Conservation (phyloP, 2,329 filamentous ascomycete genomes). For the Byssoonygena ceratinophila region DNA sequence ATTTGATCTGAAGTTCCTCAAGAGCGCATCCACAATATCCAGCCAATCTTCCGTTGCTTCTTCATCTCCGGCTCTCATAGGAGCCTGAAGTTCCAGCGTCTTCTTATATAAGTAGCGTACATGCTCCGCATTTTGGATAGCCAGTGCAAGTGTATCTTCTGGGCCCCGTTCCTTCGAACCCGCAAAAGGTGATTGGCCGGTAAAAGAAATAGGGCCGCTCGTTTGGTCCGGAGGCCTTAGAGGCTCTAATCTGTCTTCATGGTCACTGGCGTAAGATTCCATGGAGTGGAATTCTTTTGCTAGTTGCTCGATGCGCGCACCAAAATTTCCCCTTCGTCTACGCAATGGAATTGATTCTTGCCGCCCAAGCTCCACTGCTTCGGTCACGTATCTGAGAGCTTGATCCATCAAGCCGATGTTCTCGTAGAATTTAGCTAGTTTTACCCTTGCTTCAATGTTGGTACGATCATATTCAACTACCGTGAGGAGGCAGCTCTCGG, state of each 20-base stretch:
- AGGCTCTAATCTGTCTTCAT: slow-evolving; percentile 19
- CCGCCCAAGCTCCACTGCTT: slow-evolving; percentile 57
- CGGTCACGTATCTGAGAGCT: slow-evolving; percentile 64
- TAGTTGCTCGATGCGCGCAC: slow-evolving; percentile 32
- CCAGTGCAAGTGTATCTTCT: slow-evolving; percentile 1
- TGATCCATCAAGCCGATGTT: slow-evolving; percentile 60
- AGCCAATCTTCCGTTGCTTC: slow-evolving; percentile 47
- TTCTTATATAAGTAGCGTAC: slow-evolving; percentile 38
- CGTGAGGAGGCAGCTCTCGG: slow-evolving; percentile 65
- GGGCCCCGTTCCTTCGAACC: neutral
- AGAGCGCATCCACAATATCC: slow-evolving; percentile 47
- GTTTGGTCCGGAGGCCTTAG: slow-evolving; percentile 19
- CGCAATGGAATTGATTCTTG: slow-evolving; percentile 27
- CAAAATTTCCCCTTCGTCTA: slow-evolving; percentile 20
- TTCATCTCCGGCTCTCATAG: slow-evolving; percentile 41
- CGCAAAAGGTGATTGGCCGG: neutral
- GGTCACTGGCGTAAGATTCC: slow-evolving; percentile 17
- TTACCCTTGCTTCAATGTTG: slow-evolving; percentile 64
- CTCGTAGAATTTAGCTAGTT: slow-evolving; percentile 78
- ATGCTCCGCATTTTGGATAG: slow-evolving; percentile 17
- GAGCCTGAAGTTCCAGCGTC: slow-evolving; percentile 39
- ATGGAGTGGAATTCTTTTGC: slow-evolving; percentile 29
- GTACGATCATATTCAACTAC: slow-evolving; percentile 61
- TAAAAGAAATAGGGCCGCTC: slow-evolving; percentile 13
- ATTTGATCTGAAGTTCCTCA: slow-evolving; percentile 52